A percentile compares a stretch with the other conserved stretches of the same genome.
Evolutionary conservation across 257 asterid genomes (phyloP).

Genomic region (Jacaranda copaia): DNA sequence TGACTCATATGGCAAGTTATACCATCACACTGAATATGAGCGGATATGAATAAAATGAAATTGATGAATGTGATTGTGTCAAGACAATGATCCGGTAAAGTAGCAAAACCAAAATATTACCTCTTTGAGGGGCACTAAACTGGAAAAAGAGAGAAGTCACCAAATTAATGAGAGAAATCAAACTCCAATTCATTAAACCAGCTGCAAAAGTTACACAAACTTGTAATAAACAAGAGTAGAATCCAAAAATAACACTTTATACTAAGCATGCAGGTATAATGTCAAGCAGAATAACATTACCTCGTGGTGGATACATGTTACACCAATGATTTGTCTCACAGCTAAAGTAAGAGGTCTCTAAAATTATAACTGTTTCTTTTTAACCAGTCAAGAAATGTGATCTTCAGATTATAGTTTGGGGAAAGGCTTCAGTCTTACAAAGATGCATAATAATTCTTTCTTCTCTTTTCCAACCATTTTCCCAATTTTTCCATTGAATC

Average conservation of each 20-base stretch:
- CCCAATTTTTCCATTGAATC: background rate
- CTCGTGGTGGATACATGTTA: background rate
- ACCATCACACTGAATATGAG: background rate
- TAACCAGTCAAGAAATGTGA: background rate
- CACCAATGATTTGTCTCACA: background rate
- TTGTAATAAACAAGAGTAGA: background rate
- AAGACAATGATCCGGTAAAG: conserved; percentile 15
- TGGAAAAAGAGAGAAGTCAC: conserved; percentile 71
- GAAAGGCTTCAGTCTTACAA: conserved; percentile 7
- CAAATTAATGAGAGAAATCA: conserved; percentile 74
- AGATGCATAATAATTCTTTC: background rate
- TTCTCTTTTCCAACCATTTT: background rate
- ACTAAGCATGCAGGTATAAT: conserved; percentile 5
- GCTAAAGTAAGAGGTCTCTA: background rate
- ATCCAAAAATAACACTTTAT: conserved; percentile 1
- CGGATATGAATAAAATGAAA: conserved; percentile 28
- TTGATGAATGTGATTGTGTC: background rate
- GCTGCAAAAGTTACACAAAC: conserved; percentile 55
- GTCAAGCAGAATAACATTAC: background rate
- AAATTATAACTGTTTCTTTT: background rate
- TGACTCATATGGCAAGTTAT: conserved; percentile 21
- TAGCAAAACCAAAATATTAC: conserved; percentile 47
- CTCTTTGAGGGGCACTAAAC: conserved; percentile 74
- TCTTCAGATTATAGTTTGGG: background rate
- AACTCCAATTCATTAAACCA: conserved; percentile 77